A percentile compares a stretch with the other conserved stretches of the same genome.
Evolutionary conservation across 768 basidiomycete species (phyloP).

Genomic region (Tephrocybe sp.): DNA sequence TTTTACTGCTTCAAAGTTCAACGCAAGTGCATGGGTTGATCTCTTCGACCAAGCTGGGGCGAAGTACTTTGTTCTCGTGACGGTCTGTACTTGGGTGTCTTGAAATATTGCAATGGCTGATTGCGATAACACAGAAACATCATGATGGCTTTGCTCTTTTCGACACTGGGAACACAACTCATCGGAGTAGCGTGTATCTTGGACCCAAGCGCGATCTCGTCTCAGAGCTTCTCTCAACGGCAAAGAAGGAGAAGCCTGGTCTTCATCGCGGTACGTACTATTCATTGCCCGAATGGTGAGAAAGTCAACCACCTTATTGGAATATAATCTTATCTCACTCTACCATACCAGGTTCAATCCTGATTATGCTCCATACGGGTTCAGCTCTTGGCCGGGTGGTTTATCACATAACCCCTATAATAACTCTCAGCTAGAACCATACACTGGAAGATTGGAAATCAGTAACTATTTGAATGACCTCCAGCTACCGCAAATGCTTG

Average conservation of each 20-base stretch:
- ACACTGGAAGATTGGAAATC: conserved; percentile 48
- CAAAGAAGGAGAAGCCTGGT: conserved; percentile 46
- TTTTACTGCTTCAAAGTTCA: conserved; percentile 51
- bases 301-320: not conserved
- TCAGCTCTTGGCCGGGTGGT: conserved; percentile 48
- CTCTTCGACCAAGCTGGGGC: conserved; percentile 55
- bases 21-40: conserved; percentile 53
- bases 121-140: conserved; percentile 40
- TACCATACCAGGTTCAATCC: conserved; percentile 46
- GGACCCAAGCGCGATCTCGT: conserved; percentile 52
- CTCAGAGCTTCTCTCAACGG: conserved; percentile 45
- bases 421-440: conserved; percentile 44
- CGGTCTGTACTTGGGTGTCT: conserved; percentile 27
- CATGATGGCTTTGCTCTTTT: conserved; percentile 61
- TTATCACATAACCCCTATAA: conserved; percentile 52
- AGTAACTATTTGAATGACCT: conserved; percentile 50
- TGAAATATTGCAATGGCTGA: not conserved
- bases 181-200: conserved; percentile 46
- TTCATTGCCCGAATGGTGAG: conserved; percentile 53
- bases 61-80: conserved; percentile 58
- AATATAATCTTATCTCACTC: not conserved
- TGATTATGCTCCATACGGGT: conserved; percentile 48
- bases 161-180: conserved; percentile 50
- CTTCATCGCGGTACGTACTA: conserved; percentile 58
- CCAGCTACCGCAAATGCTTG: conserved; percentile 50